phyloP scores from a whole-genome alignment of 2,329 filamentous ascomycete species.

The Metarhizium humberi region DNA sequence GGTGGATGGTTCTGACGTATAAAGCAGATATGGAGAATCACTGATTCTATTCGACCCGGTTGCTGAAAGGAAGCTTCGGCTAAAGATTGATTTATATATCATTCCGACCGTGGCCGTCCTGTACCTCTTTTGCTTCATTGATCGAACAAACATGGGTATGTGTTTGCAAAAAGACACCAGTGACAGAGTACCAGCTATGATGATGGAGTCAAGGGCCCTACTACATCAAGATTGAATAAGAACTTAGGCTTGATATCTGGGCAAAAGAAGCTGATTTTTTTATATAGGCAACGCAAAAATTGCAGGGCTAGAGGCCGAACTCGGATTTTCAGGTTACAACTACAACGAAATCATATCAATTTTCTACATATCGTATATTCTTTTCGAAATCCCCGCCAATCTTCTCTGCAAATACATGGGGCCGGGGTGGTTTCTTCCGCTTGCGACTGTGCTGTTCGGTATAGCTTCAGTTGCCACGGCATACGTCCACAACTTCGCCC shows the following conservation, averaged over 20 bases:
- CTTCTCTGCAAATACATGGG: constrained; percentile 62
- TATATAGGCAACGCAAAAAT: constrained; percentile 55
- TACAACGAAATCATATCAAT: constrained; percentile 60
- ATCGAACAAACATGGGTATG: constrained; percentile 63
- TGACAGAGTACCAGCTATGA: not conserved
- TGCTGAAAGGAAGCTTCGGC: constrained; percentile 47
- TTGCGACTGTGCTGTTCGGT: constrained; percentile 53
- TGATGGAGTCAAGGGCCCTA: no score
- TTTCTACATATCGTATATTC: constrained; percentile 66
- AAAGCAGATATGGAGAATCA: not conserved
- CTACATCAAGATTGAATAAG: no score
- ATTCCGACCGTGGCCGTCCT: constrained; percentile 57
- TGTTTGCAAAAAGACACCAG: not conserved
- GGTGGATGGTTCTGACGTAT: not conserved
- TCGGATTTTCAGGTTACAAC: constrained; percentile 50
- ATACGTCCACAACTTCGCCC: constrained; percentile 47
- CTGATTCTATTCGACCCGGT: constrained; percentile 45
- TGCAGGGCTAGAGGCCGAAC: constrained; percentile 54
- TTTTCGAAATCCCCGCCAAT: constrained; percentile 63
- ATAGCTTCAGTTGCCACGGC: constrained; percentile 54
- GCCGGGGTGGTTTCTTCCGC: constrained; percentile 62
- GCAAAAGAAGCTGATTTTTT: not conserved
- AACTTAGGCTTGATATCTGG: no score
- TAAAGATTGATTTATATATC: constrained; percentile 57
- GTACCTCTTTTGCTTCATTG: constrained; percentile 67